Evolutionary conservation across 257 asterid species (phyloP).

Genomic region (Rhazya stricta): DNA sequence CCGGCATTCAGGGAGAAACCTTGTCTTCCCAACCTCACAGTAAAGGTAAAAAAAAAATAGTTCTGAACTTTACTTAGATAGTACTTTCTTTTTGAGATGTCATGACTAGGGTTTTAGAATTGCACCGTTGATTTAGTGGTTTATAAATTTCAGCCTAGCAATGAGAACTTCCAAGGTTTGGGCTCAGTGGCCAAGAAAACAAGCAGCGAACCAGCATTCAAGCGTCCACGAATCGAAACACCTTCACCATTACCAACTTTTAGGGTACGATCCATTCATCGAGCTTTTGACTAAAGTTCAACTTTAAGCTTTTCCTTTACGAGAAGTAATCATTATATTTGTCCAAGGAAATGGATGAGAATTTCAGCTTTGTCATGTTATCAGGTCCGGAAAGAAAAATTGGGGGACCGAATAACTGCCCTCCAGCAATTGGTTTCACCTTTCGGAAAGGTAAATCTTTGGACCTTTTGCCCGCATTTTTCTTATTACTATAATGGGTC

Average conservation of each 20-base stretch:
- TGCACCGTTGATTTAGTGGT: neutral
- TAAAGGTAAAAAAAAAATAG: conserved; percentile 25
- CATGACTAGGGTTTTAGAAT: neutral
- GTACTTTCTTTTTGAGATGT: neutral
- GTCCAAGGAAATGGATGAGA: conserved; percentile 35
- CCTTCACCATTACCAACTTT: conserved; percentile 76
- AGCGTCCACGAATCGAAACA: conserved; percentile 57
- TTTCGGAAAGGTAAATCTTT: conserved; percentile 75
- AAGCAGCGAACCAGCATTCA: conserved; percentile 34
- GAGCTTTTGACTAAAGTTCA: conserved; percentile 12
- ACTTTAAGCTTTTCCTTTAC: conserved; percentile 25
- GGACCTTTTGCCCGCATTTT: conserved; percentile 14
- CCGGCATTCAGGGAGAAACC: conserved; percentile 15
- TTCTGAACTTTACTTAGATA: neutral
- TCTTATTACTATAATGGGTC: neutral
- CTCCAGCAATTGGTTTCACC: conserved; percentile 96
- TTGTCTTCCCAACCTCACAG: conserved; percentile 10
- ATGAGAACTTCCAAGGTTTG: conserved; percentile 22
- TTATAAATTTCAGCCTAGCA: conserved; percentile 21
- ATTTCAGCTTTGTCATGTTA: conserved; percentile 26
- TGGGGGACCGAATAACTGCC: conserved; percentile 95
- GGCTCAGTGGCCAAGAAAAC: conserved; percentile 28
- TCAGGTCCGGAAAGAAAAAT: conserved; percentile 90
- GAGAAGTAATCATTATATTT: conserved; percentile 18
- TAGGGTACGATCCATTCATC: conserved; percentile 38